Percentiles rank a stretch among this genome's conserved stretches.
Evolutionary conservation across 306 rosid species (phyloP).

Genomic region (Vicia sativa): DNA sequence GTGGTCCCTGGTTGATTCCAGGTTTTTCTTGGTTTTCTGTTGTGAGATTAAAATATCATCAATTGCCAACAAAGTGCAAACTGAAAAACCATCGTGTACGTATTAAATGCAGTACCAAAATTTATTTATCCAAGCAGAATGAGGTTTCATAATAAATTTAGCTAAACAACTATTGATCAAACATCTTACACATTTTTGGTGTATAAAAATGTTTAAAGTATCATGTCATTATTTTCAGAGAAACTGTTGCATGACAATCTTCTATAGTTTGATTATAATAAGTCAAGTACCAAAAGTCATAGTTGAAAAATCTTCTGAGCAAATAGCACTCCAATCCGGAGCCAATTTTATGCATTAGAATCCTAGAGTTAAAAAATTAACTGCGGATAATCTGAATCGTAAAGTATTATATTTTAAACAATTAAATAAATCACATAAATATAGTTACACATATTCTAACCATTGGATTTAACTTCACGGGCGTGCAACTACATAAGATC

Average conservation of each 20-base stretch:
- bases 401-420: background rate
- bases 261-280: slow-evolving; percentile 19
- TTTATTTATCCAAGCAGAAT: background rate
- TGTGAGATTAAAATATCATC: slow-evolving; percentile 24
- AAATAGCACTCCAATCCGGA: slow-evolving; percentile 21
- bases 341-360: slow-evolving; percentile 10
- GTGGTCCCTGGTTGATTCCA: slow-evolving; percentile 80
- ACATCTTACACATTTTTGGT: slow-evolving; percentile 2
- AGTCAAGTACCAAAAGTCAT: slow-evolving; percentile 21
- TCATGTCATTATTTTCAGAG: slow-evolving; percentile 14
- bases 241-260: slow-evolving; percentile 15
- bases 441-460: slow-evolving; percentile 22
- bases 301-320: slow-evolving; percentile 16
- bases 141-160: slow-evolving; percentile 2
- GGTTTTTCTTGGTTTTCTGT: slow-evolving; percentile 82
- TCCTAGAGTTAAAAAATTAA: background rate
- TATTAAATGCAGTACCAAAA: background rate
- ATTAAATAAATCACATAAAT: background rate
- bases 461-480: background rate
- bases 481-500: slow-evolving; percentile 10
- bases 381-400: background rate
- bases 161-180: slow-evolving; percentile 9
- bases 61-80: slow-evolving; percentile 31
- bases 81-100: slow-evolving; percentile 2
- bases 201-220: slow-evolving; percentile 14